Conservation (phyloP, 2,329 filamentous ascomycete genomes). For the Pestalotiopsis sp. region DNA sequence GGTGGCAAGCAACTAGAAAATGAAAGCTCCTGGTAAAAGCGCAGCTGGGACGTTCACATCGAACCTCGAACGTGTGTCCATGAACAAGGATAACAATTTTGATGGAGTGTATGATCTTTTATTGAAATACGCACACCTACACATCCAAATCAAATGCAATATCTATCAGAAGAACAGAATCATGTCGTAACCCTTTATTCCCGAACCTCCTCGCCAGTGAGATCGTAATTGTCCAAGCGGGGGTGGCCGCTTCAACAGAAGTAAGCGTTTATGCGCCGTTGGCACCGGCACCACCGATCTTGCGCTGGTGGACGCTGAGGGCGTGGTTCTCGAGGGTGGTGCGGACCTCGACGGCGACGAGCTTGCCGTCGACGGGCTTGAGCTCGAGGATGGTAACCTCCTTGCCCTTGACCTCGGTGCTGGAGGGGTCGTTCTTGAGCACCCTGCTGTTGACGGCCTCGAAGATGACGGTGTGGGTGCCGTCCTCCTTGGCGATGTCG, state of each 20-base stretch:
- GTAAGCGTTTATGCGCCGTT: neutral
- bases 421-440: conserved; percentile 9
- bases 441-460: conserved; percentile 8
- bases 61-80: too few relatives aligned
- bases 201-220: too few relatives aligned
- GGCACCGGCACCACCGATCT: neutral
- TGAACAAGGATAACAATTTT: too few relatives aligned
- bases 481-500: conserved; percentile 10
- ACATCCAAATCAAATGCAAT: too few relatives aligned
- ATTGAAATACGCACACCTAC: too few relatives aligned
- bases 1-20: neutral
- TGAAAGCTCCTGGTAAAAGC: neutral
- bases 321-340: conserved; percentile 12
- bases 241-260: neutral
- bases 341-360: conserved; percentile 8
- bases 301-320: neutral
- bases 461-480: conserved; percentile 12
- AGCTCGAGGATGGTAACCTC: conserved; percentile 12
- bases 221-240: too few relatives aligned
- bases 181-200: too few relatives aligned
- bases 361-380: conserved; percentile 12
- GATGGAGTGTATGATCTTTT: too few relatives aligned
- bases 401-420: conserved; percentile 7
- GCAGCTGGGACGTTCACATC: neutral
- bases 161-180: too few relatives aligned